These are phyloP conservation scores for Cardamine chenopodiifolia DNA, from an alignment of 345 rosid genomes.

Conservation along the genomic window DNA sequence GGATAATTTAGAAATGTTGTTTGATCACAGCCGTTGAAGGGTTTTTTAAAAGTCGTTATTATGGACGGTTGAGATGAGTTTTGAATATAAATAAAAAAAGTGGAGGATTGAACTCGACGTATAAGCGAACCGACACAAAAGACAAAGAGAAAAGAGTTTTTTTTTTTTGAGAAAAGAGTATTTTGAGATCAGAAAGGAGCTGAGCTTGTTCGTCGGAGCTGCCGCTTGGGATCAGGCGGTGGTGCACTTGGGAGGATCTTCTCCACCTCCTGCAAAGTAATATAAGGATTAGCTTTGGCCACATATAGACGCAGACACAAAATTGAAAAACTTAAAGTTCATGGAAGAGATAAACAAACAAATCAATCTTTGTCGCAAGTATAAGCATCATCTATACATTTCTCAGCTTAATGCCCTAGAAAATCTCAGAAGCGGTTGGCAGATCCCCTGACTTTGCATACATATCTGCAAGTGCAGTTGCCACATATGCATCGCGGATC, in stretches of 20 bases:
- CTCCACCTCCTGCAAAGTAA: conserved; percentile 63
- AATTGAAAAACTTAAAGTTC: background rate
- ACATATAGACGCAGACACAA: background rate
- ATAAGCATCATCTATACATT: too few species aligned
- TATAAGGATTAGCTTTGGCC: background rate
- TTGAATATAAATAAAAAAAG: background rate
- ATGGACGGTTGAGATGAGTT: conserved; percentile 32
- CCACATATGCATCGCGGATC: too few species aligned
- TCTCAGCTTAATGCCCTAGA: too few species aligned
- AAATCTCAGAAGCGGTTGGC: too few species aligned
- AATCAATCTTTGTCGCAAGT: background rate
- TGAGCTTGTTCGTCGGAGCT: conserved; percentile 70
- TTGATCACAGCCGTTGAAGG: conserved; percentile 17
- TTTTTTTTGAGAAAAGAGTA: too few species aligned
- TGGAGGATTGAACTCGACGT: too few species aligned
- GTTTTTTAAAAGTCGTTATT: background rate
- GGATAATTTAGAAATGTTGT: background rate
- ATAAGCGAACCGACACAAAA: conserved; percentile 32
- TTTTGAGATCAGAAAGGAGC: conserved; percentile 48
- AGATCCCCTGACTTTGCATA: too few species aligned
- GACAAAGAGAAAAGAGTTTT: conserved; percentile 3
- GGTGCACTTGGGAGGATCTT: conserved; percentile 57
- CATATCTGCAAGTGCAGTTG: too few species aligned
- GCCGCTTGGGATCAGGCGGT: conserved; percentile 65
- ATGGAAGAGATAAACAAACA: background rate